Evolutionary conservation across 2,329 filamentous ascomycete species (phyloP), one percentile per base, ranked within the genome.

Genomic region (Phaeophleospora eucalypticola): DNA sequence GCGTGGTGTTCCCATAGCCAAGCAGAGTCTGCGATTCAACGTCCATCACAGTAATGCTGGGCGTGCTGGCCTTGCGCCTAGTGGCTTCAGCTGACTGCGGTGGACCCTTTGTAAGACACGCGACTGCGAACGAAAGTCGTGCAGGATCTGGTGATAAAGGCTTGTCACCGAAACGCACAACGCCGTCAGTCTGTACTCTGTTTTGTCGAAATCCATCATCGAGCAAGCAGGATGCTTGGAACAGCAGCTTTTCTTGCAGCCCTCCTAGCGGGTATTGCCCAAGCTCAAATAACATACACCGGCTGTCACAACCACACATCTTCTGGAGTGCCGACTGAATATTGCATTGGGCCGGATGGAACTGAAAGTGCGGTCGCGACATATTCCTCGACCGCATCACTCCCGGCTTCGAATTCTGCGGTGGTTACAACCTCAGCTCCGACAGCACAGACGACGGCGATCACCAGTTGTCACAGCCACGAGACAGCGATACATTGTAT

Each of bases 401-500:
- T 37, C 12, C 34, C 53, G 4, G 51, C 45, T 12, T 49, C 39
- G 9, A 49, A 48, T 27, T 41, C 45, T 21, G 45, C 44, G 7
- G 48, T 43, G 2, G 36, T 46, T n/a, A 41, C 46, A 2, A 21
- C 45, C 3, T 21, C 44, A n/a, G 45, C 43, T 32, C 15, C n/a
- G n/a, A n/a, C n/a, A 38, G 43, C 10, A 9, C 40, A 57, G 6
- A 51, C 45, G 12, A 56, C 56, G 2, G 48, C 48, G 21, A 51
- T 54, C 6, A 54, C 55, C 14, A 42, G 38, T 10, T 59, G 57
- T 40, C 57, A 59, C 41, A 42, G 34, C 18, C 57, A 59, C 34
- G 53, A 49, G 18, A 47, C 40, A n/a, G 43, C 33, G 9, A n/a
- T n/a, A n/a, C n/a, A n/a, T n/a, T n/a, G n/a, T n/a, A 64, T 74